Conservation (phyloP, 257 asterid genomes). For the Petunia secreta region DNA sequence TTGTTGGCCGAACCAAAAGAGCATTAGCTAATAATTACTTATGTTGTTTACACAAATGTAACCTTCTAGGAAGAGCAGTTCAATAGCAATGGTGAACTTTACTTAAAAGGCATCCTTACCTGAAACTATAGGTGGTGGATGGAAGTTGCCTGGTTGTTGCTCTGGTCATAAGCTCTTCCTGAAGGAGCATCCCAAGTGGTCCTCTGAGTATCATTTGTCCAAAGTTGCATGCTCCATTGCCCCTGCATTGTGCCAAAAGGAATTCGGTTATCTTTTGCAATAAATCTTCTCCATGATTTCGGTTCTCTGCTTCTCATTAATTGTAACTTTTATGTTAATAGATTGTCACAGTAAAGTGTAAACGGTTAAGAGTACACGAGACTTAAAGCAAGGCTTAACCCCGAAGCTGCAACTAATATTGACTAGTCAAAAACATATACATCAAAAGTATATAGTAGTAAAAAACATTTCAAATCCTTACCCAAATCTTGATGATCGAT, state of each 20-base stretch:
- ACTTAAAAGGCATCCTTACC: conserved; percentile 34
- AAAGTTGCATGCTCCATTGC: conserved; percentile 39
- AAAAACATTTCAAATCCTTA: background rate
- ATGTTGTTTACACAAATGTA: background rate
- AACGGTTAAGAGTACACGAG: conserved; percentile 63
- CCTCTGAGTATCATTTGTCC: conserved; percentile 30
- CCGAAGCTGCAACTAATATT: conserved; percentile 47
- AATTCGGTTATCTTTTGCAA: conserved; percentile 29
- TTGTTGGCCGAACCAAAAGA: background rate
- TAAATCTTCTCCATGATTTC: background rate
- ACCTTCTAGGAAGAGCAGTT: conserved; percentile 31
- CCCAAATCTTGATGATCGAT: background rate
- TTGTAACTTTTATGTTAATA: conserved; percentile 25
- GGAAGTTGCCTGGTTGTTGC: conserved; percentile 49
- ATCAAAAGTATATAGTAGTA: conserved; percentile 46
- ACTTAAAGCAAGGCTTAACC: conserved; percentile 49
- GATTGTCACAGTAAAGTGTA: conserved; percentile 53
- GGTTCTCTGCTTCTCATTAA: background rate
- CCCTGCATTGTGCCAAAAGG: conserved; percentile 35
- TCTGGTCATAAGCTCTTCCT: conserved; percentile 43
- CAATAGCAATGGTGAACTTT: conserved; percentile 40
- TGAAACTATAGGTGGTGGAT: conserved; percentile 44
- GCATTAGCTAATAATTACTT: background rate
- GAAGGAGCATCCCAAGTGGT: conserved; percentile 40
- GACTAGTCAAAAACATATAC: conserved; percentile 43